These are phyloP conservation scores for Musa troglodytarum DNA, from an alignment of 176 grass and related monocot species.

Conservation along the genomic window DNA sequence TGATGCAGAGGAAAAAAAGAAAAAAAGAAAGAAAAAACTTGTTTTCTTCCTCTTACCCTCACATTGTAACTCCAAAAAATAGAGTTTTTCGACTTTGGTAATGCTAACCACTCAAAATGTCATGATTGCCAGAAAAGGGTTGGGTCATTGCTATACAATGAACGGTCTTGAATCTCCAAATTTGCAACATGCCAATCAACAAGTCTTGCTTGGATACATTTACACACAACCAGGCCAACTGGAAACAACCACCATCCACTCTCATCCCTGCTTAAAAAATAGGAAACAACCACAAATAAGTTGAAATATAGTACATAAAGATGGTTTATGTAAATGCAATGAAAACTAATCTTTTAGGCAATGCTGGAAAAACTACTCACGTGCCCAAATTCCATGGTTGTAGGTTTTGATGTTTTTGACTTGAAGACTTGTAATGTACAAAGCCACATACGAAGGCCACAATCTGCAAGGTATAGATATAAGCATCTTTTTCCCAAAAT, in stretches of 20 bases:
- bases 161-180: conserved; percentile 94
- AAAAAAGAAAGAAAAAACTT: conserved; percentile 16
- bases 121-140: conserved; percentile 92
- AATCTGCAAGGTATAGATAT: conserved; percentile 30
- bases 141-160: conserved; percentile 84
- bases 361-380: conserved; percentile 37
- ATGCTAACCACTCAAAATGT: conserved; percentile 31
- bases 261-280: conserved; percentile 60
- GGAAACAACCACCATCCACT: conserved; percentile 99
- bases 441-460: conserved; percentile 89
- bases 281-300: not conserved
- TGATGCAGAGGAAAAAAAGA: conserved; percentile 27
- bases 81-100: conserved; percentile 20
- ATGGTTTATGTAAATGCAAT: too few relatives aligned
- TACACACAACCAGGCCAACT: conserved; percentile 60
- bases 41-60: conserved; percentile 18
- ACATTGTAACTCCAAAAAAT: conserved; percentile 27
- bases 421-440: conserved; percentile 93
- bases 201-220: conserved; percentile 98
- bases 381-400: conserved; percentile 93
- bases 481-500: not conserved
- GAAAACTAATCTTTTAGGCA: too few relatives aligned
- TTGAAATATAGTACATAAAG: not conserved
- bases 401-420: conserved; percentile 59
- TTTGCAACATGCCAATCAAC: conserved; percentile 99